Base-by-base conservation (phyloP, 1,284 basidiomycete species). In the Peniophora sp. region DNA sequence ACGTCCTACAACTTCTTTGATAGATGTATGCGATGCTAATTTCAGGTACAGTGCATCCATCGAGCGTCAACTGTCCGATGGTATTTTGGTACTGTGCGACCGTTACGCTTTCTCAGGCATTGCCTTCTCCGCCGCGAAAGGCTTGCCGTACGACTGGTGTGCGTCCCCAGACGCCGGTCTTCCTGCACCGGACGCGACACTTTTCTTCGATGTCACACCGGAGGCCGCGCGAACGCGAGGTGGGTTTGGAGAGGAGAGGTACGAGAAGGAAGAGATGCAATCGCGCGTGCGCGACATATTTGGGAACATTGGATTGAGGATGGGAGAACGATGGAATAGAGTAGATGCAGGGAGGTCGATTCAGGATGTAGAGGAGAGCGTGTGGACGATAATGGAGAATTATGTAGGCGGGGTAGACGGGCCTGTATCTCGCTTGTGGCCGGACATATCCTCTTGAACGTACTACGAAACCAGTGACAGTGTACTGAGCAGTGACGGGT, bases 101-200 rank as follows among this genome's bases (percentile, higher is more conserved):
- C 81, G 97, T 35, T 99, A 99, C 65, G 92, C 94, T 0, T 99
- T 97, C 67, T 97, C 94, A 1, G 97, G 96, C 1, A 89, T 96
- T 56, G 95, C 94, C 1, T 99, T 97, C 69, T 92, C 92, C 1
- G 81, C 85, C 3, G 84, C 93, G 47, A 98, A 98, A 67, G 80
- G 74, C 45, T 65, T 72, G 48, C 62, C 68, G 2, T 81, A 79
- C 61, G 74, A 80, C 24, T 98, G 92, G 90, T 97, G 93, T 66
- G 77, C 83, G 43, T 70, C 81, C 2, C 93, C 95, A 0, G 97
- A 99, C 61, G 70, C 84, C 11, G 82, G 83, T 3, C 83, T 99
- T 6, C 96, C 94, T 1, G 77, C 86, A 0, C 96, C 96, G 0
- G 96, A 99, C 65, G 63, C 95, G 34, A 88, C 87, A 0, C 63